phyloP scores from a whole-genome alignment of 345 rosid species.

The Eutrema heterophyllum region DNA sequence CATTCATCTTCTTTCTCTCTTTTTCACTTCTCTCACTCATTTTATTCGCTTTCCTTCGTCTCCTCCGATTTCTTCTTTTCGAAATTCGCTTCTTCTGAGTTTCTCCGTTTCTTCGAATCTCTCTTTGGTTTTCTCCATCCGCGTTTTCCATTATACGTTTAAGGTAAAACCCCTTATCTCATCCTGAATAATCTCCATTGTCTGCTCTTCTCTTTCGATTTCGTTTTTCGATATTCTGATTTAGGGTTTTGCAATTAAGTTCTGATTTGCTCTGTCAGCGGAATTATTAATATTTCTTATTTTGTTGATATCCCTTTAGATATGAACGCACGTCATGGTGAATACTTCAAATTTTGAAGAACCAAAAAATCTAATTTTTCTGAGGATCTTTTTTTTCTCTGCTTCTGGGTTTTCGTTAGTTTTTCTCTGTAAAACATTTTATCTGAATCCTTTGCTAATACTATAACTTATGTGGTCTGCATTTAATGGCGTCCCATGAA shows the following conservation, averaged over 20 bases:
- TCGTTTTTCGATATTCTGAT: background rate
- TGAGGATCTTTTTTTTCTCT: background rate
- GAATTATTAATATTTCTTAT: background rate
- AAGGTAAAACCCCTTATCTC: constrained; percentile 6
- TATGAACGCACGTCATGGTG: background rate
- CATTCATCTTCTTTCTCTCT: constrained; percentile 21
- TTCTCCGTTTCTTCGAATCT: background rate
- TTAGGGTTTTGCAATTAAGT: background rate
- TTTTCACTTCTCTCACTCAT: constrained; percentile 18
- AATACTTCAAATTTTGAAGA: background rate
- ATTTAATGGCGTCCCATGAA: constrained; percentile 2
- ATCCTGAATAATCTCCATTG: background rate
- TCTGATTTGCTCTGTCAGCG: background rate
- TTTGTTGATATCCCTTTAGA: background rate
- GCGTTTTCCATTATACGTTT: background rate
- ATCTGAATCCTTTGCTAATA: background rate
- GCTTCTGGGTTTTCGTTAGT: constrained; percentile 8
- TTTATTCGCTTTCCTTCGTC: background rate
- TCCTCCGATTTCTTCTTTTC: background rate
- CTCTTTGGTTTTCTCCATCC: background rate
- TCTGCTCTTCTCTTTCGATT: background rate
- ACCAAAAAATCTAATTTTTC: background rate
- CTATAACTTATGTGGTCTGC: constrained; percentile 19
- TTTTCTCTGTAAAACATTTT: background rate
- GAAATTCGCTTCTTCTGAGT: background rate